phyloP scores from a whole-genome alignment of 768 basidiomycete species.

The Auricularia heimuer region DNA sequence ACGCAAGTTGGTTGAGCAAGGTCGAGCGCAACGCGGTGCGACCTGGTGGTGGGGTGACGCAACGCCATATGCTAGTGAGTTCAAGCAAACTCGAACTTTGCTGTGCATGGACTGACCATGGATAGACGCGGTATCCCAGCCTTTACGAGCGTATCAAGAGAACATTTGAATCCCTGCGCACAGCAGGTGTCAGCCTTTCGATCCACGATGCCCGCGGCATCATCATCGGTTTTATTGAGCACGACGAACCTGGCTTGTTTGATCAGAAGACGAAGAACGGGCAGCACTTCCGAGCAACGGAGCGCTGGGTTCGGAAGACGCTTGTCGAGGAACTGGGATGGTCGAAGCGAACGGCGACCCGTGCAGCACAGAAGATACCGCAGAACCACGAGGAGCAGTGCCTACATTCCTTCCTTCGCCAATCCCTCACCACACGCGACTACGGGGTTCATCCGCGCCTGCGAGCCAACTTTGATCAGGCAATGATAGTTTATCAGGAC shows the following conservation, averaged over 20 bases:
- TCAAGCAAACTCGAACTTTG: too few relatives aligned
- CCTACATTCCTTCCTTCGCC: constrained; percentile 12
- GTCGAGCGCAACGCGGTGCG: neutral
- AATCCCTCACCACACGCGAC: constrained; percentile 19
- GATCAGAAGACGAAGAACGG: constrained; percentile 16
- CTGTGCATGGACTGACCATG: too few relatives aligned
- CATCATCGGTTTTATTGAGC: constrained; percentile 20
- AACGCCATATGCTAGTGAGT: neutral
- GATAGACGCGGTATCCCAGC: constrained; percentile 7
- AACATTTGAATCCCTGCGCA: constrained; percentile 14
- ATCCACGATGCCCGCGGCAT: constrained; percentile 20
- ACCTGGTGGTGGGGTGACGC: neutral
- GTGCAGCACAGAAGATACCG: constrained; percentile 29
- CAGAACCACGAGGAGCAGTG: constrained; percentile 17
- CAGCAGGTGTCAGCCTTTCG: constrained; percentile 15
- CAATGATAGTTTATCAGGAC: constrained; percentile 20
- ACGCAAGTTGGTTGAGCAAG: neutral
- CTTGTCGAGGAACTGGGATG: constrained; percentile 17
- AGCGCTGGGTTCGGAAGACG: constrained; percentile 19
- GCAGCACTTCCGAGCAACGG: constrained; percentile 19
- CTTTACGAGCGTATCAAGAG: constrained; percentile 12
- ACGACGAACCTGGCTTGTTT: constrained; percentile 20
- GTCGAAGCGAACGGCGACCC: constrained; percentile 20
- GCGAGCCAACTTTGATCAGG: constrained; percentile 29
- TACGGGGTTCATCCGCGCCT: constrained; percentile 19